phyloP scores from a whole-genome alignment of 495 filamentous ascomycete genomes.

The Daldinia concentrica region DNA sequence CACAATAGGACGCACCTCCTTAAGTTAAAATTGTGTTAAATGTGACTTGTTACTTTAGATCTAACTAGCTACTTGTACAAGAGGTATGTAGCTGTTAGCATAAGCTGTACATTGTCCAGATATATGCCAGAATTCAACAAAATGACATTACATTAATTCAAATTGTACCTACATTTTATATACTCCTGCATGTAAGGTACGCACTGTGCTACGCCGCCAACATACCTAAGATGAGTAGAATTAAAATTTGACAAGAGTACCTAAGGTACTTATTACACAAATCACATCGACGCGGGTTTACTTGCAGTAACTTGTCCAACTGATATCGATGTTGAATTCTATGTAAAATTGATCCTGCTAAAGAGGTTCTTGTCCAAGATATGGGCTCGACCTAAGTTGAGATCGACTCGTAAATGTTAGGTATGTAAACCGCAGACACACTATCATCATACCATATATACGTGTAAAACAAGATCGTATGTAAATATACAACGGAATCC shows the following conservation, averaged over 20 bases:
- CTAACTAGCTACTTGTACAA: too few species aligned
- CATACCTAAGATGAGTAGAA: background rate
- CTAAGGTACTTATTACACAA: background rate
- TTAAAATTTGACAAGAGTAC: background rate
- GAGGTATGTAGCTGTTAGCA: too few species aligned
- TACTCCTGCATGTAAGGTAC: background rate
- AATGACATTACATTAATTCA: too few species aligned
- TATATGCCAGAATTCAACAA: too few species aligned
- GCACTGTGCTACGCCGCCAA: background rate
- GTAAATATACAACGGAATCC: background rate
- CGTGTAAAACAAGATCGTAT: background rate
- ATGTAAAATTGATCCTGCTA: background rate
- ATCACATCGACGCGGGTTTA: background rate
- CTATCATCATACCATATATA: constrained; percentile 6
- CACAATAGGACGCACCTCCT: too few species aligned
- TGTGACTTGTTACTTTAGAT: too few species aligned
- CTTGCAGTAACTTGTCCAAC: too few species aligned
- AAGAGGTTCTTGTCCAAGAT: background rate
- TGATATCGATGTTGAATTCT: background rate
- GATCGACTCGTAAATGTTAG: background rate
- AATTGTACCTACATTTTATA: background rate
- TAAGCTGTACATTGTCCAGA: too few species aligned
- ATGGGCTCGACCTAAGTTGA: background rate
- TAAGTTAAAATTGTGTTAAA: too few species aligned
- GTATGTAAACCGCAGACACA: background rate